A percentile compares a stretch with the other conserved stretches of the same genome.
Conservation (phyloP, 441 rosid species). For the Adansonia gregorii region DNA sequence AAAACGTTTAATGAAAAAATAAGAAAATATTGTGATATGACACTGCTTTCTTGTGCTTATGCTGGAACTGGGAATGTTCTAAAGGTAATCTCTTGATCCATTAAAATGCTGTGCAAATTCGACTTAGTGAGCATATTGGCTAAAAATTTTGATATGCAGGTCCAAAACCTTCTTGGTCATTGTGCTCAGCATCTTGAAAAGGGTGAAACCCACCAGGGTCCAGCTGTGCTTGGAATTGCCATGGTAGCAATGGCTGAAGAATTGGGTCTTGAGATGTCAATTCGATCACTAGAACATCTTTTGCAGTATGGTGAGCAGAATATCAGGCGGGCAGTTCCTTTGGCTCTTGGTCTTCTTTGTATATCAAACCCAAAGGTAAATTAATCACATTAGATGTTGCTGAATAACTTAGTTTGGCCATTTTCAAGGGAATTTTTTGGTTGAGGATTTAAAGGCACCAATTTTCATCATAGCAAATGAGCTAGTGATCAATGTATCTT, state of each 20-base stretch:
- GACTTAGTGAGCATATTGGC: not conserved
- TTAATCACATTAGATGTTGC: constrained; percentile 7
- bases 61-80: constrained; percentile 98
- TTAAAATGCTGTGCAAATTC: constrained; percentile 16
- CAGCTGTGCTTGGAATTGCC: constrained; percentile 94
- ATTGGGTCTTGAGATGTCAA: constrained; percentile 93
- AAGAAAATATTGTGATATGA: constrained; percentile 87
- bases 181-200: constrained; percentile 90
- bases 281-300: constrained; percentile 92
- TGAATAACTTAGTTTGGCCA: not conserved
- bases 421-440: not conserved
- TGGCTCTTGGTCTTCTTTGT: constrained; percentile 97
- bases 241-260: constrained; percentile 99
- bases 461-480: constrained; percentile 3
- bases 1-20: constrained; percentile 93
- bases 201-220: constrained; percentile 88
- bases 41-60: constrained; percentile 91
- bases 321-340: constrained; percentile 87
- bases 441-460: not conserved
- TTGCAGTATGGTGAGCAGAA: constrained; percentile 93
- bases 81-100: constrained; percentile 54
- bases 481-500: not conserved
- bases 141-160: constrained; percentile 45
- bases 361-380: constrained; percentile 94
- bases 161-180: constrained; percentile 86